Percentiles rank a stretch among this genome's conserved stretches.
Evolutionary conservation across 805 yeast genomes (phyloP).

Genomic region (Brettanomyces naardenensis): DNA sequence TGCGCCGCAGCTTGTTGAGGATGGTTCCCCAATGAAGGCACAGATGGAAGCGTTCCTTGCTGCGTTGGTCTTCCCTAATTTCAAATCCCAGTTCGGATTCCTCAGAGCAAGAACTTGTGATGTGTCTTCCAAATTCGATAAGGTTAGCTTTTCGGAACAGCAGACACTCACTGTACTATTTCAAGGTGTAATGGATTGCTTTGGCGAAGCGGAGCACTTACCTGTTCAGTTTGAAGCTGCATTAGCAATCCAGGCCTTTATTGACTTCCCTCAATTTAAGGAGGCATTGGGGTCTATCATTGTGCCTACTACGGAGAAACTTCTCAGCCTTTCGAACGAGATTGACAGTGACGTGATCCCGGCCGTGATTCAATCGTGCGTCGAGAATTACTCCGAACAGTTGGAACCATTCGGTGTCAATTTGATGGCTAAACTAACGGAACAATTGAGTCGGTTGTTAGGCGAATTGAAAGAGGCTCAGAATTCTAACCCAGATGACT

Average conservation of each 20-base stretch:
- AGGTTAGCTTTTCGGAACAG: constrained; percentile 40
- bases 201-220: constrained; percentile 42
- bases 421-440: constrained; percentile 49
- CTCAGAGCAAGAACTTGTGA: constrained; percentile 72
- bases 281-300: constrained; percentile 62
- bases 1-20: constrained; percentile 46
- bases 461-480: constrained; percentile 62
- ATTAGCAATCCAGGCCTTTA: constrained; percentile 73
- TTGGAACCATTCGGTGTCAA: constrained; percentile 86
- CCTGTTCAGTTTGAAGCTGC: constrained; percentile 85
- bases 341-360: constrained; percentile 84
- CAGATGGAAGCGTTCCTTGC: constrained; percentile 67
- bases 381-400: constrained; percentile 80
- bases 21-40: constrained; percentile 46
- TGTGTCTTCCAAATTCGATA: constrained; percentile 56
- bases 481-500: constrained; percentile 44
- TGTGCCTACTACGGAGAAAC: constrained; percentile 73
- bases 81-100: constrained; percentile 53
- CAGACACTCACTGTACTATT: constrained; percentile 30
- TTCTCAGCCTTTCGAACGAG: constrained; percentile 66
- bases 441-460: constrained; percentile 69
- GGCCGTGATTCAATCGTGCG: constrained; percentile 92
- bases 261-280: constrained; percentile 56
- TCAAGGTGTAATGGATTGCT: constrained; percentile 38
- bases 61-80: constrained; percentile 62